Conservation (phyloP, 1,284 basidiomycete species). For the Kwoniella shivajii region DNA sequence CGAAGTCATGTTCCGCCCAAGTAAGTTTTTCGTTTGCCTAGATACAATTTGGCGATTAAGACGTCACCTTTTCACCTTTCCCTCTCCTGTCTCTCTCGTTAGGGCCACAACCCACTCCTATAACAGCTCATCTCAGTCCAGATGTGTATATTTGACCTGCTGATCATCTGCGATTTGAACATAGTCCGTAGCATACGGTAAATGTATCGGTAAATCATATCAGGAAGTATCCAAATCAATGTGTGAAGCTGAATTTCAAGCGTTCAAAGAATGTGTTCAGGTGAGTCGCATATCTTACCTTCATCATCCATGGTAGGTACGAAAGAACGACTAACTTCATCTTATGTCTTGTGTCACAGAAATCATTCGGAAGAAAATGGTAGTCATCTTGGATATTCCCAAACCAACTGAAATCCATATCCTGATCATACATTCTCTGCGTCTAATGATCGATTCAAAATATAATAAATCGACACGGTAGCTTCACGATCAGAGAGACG, state of each 20-base stretch:
- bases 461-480: no score
- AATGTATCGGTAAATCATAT: constrained; percentile 55
- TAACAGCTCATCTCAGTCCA: not conserved
- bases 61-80: no score
- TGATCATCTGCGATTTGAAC: not conserved
- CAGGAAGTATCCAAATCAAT: constrained; percentile 54
- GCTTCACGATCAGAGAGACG: no score
- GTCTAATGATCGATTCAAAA: no score
- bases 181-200: constrained; percentile 55
- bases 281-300: constrained; percentile 31
- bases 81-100: no score
- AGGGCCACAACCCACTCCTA: not conserved
- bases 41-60: no score
- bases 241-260: constrained; percentile 54
- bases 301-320: not conserved
- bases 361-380: constrained; percentile 49
- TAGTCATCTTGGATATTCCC: constrained; percentile 17
- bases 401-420: not conserved
- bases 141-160: no score
- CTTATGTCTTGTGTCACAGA: constrained; percentile 16
- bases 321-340: not conserved
- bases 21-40: constrained; percentile 23
- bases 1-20: constrained; percentile 45
- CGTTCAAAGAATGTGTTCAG: constrained; percentile 57
- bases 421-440: no score